Evolutionary conservation across 225 moss, liverwort and hornwort species (phyloP), one percentile per base, ranked within the genome.

Genomic region (Takakia lepidozioides): DNA sequence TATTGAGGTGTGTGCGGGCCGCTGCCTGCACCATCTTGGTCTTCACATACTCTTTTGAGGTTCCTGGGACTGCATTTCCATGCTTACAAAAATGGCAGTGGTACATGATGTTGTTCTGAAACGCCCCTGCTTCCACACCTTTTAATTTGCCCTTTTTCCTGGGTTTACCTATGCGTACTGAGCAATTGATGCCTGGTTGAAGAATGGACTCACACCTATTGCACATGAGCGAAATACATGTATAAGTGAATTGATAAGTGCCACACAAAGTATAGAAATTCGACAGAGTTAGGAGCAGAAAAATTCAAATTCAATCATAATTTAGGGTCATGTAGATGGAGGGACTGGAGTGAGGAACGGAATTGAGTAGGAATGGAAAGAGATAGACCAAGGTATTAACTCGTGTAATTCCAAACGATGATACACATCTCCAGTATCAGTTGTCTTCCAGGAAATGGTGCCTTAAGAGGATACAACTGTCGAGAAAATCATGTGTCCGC

Each of bases 171-270:
- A 76, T 38, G 17, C 76, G 70, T 13, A 82, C 66, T 11, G 76
- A 81, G 61, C 69, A 92, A 52, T 84, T 87, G 0, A 71, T 64
- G 26, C 84, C 84, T 35, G 71, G 64, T 60, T 79, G 71, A 51
- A 92, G 53, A 44, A 87, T 48, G 25, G 79, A 70, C 51, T 92
- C 91, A 48, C 84, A 92, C 59, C 83, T 91, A 78, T 65, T 51
- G 41, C 15, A 50, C 16, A 36, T n/a, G n/a, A n/a, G n/a, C n/a
- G n/a, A n/a, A n/a, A n/a, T n/a, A n/a, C n/a, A n/a, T n/a, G n/a
- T n/a, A n/a, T n/a, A n/a, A n/a, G n/a, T n/a, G n/a, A n/a, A n/a
- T n/a, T n/a, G n/a, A n/a, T n/a, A n/a, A n/a, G n/a, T n/a, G n/a
- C n/a, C n/a, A n/a, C n/a, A n/a, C n/a, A n/a, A n/a, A n/a, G n/a